Evolutionary conservation across 139 green algal species (phyloP).

Genomic region (Zygnema circumcarinatum): DNA sequence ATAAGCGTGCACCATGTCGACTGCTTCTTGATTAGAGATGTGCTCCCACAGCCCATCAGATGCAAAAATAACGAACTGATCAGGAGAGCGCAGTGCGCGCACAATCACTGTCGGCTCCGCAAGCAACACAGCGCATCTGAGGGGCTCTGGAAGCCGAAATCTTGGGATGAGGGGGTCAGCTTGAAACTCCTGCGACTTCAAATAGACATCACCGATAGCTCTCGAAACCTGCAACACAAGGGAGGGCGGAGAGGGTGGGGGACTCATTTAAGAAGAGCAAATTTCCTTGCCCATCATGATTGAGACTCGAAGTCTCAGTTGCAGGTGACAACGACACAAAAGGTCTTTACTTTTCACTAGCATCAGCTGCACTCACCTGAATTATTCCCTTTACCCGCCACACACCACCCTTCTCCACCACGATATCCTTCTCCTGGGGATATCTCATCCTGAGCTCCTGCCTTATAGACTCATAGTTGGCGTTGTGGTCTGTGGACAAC

Average conservation of each 20-base stretch:
- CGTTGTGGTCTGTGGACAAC: conserved; percentile 41
- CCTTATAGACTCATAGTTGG: conserved; percentile 3
- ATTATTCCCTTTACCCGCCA: conserved; percentile 47
- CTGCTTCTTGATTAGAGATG: conserved; percentile 26
- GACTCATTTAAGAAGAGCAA: neutral
- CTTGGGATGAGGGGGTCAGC: neutral
- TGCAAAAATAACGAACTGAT: conserved; percentile 41
- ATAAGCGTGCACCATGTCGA: conserved; percentile 13
- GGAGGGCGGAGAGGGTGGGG: neutral
- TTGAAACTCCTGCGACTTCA: conserved; percentile 43
- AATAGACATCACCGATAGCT: conserved; percentile 37
- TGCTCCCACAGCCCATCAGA: conserved; percentile 43
- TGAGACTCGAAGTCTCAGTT: too few relatives aligned
- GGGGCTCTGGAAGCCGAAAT: conserved; percentile 12
- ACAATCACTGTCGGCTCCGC: conserved; percentile 17
- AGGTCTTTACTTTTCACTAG: too few relatives aligned
- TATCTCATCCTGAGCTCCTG: neutral
- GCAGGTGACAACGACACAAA: too few relatives aligned
- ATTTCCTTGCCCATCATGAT: too few relatives aligned
- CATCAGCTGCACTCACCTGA: conserved; percentile 27
- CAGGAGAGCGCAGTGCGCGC: neutral
- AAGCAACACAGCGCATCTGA: neutral
- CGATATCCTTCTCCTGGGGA: conserved; percentile 33
- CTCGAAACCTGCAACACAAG: conserved; percentile 17
- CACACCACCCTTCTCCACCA: conserved; percentile 22